Evolutionary conservation across 2,329 filamentous ascomycete species (phyloP).

Genomic region (Aspergillus ochraceus): DNA sequence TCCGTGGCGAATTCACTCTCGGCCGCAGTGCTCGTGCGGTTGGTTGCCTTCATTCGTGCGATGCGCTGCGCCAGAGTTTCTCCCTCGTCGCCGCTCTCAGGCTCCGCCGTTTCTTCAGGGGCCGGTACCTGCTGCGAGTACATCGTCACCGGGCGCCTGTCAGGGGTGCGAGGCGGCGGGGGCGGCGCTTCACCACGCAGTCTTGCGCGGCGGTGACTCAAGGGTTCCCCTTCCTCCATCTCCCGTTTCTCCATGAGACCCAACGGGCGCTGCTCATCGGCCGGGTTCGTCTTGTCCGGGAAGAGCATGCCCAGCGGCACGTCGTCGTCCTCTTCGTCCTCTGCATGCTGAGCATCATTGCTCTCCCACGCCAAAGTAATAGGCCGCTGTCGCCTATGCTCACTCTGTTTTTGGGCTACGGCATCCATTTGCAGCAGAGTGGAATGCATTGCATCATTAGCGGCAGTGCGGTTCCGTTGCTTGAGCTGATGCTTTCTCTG

Average conservation of each 20-base stretch:
- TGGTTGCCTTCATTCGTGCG: slow-evolving; percentile 40
- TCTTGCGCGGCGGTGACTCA: slow-evolving; percentile 73
- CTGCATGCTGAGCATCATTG: slow-evolving; percentile 40
- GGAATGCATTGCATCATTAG: slow-evolving; percentile 77
- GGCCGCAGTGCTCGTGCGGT: slow-evolving; percentile 29
- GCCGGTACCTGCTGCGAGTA: slow-evolving; percentile 29
- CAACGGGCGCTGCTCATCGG: slow-evolving; percentile 40
- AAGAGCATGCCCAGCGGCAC: slow-evolving; percentile 83
- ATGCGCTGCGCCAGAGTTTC: slow-evolving; percentile 49
- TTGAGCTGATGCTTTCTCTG: slow-evolving; percentile 87
- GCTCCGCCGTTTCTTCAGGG: slow-evolving; percentile 20
- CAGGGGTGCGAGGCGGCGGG: slow-evolving; percentile 29
- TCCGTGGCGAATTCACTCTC: slow-evolving; percentile 47
- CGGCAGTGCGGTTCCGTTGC: slow-evolving; percentile 69
- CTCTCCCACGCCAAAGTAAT: slow-evolving; percentile 89
- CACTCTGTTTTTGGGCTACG: slow-evolving; percentile 80
- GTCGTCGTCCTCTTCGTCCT: slow-evolving; percentile 72
- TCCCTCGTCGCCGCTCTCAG: slow-evolving; percentile 37
- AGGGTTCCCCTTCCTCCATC: slow-evolving; percentile 87
- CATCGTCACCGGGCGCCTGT: slow-evolving; percentile 36
- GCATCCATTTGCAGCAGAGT: slow-evolving; percentile 89
- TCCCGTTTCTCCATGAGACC: slow-evolving; percentile 67
- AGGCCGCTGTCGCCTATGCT: slow-evolving; percentile 67
- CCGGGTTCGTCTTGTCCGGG: slow-evolving; percentile 45
- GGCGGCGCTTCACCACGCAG: slow-evolving; percentile 61